Conservation (phyloP, 495 filamentous ascomycete species). For the Saxophila tyrrhenica region DNA sequence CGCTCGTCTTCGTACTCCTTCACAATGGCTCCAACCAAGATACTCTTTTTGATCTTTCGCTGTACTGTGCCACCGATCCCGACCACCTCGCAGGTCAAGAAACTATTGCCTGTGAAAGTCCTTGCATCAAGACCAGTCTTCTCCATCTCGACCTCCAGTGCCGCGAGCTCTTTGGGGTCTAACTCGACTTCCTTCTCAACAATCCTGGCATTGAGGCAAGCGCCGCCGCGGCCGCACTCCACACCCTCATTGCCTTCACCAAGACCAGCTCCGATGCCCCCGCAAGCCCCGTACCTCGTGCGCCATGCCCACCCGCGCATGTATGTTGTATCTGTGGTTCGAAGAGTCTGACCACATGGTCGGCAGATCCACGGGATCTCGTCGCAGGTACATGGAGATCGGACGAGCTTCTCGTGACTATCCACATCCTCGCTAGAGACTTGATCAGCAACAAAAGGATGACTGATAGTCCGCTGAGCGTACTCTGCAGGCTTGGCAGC, state of each 20-base stretch:
- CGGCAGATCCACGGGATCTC: constrained; percentile 68
- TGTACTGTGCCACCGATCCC: constrained; percentile 78
- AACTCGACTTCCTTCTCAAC: constrained; percentile 74
- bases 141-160: constrained; percentile 20
- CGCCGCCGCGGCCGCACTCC: constrained; percentile 59
- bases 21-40: constrained; percentile 69
- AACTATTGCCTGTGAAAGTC: constrained; percentile 44
- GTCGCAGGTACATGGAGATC: constrained; percentile 57
- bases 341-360: constrained; percentile 59
- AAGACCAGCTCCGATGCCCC: constrained; percentile 74
- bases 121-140: constrained; percentile 10
- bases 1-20: constrained; percentile 72
- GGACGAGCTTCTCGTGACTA: background rate
- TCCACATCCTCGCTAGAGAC: background rate
- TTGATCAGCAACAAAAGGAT: background rate
- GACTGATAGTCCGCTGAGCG: too few relatives aligned
- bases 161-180: constrained; percentile 51
- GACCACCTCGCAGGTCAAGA: constrained; percentile 73
- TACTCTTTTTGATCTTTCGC: constrained; percentile 63
- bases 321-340: constrained; percentile 61
- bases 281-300: constrained; percentile 67
- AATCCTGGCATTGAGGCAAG: constrained; percentile 59
- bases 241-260: constrained; percentile 81
- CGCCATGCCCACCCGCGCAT: constrained; percentile 79
- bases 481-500: background rate